Conservation (phyloP, 2,329 filamentous ascomycete genomes). For the Ophiostoma montium region DNA sequence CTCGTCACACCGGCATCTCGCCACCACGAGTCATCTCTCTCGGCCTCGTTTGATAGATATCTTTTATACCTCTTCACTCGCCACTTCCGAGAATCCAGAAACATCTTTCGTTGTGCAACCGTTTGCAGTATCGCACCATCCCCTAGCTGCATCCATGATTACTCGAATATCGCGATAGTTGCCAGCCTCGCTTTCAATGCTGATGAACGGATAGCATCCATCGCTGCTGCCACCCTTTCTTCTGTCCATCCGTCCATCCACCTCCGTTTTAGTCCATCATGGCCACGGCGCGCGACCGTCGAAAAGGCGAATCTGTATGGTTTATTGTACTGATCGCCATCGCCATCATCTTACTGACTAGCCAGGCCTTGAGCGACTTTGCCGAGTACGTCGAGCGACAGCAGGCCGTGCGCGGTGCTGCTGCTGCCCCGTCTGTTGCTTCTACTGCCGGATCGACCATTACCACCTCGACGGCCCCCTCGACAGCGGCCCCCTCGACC, state of each 20-base stretch:
- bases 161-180: constrained; percentile 15
- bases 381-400: constrained; percentile 96
- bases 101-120: background rate
- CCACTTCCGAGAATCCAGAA: background rate
- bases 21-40: no score
- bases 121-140: background rate
- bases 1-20: no score
- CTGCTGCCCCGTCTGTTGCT: constrained; percentile 18
- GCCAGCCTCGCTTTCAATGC: background rate
- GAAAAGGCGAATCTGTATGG: constrained; percentile 80
- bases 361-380: constrained; percentile 83
- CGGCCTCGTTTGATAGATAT: no score
- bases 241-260: background rate
- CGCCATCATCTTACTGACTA: no score
- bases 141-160: constrained; percentile 16
- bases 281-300: constrained; percentile 55
- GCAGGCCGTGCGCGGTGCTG: constrained; percentile 56
- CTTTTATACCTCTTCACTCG: background rate
- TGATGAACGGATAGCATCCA: background rate
- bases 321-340: no score
- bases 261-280: constrained; percentile 22
- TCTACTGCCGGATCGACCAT: constrained; percentile 18
- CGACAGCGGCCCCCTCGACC: constrained; percentile 17
- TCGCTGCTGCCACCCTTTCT: constrained; percentile 1
- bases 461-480: no score